Conservation (phyloP, 345 rosid species). For the Populus simonii region DNA sequence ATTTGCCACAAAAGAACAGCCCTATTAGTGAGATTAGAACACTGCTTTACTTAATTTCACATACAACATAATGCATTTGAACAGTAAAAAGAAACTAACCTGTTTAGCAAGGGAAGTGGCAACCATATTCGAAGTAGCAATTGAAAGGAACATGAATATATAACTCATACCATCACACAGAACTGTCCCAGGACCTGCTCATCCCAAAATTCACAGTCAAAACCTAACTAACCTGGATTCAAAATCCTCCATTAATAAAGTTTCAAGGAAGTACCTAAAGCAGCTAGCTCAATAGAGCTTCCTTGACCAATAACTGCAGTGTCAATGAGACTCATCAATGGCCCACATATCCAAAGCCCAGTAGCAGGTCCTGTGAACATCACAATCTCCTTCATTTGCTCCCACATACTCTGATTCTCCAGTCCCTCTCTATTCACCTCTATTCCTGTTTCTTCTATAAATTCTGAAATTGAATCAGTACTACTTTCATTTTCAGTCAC, state of each 20-base stretch:
- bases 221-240: background rate
- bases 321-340: conserved; percentile 93
- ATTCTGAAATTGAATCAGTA: conserved; percentile 5
- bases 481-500: background rate
- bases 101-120: conserved; percentile 84
- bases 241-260: background rate
- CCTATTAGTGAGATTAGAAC: background rate
- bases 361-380: conserved; percentile 85
- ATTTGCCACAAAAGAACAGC: background rate
- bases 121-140: conserved; percentile 91
- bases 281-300: conserved; percentile 90
- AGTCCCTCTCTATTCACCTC: conserved; percentile 33
- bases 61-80: background rate
- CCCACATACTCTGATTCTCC: conserved; percentile 64
- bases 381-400: conserved; percentile 77
- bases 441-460: conserved; percentile 6
- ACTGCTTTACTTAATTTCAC: background rate
- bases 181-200: conserved; percentile 91
- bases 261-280: conserved; percentile 51
- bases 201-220: conserved; percentile 9
- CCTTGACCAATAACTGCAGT: conserved; percentile 93
- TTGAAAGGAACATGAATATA: conserved; percentile 81
- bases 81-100: conserved; percentile 39
- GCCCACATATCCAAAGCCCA: conserved; percentile 84
- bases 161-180: conserved; percentile 69